A percentile compares a stretch with the other conserved stretches of the same genome.
phyloP scores from a whole-genome alignment of 192 early-diverging fungal species.

The Coemansia nantahalensis region DNA sequence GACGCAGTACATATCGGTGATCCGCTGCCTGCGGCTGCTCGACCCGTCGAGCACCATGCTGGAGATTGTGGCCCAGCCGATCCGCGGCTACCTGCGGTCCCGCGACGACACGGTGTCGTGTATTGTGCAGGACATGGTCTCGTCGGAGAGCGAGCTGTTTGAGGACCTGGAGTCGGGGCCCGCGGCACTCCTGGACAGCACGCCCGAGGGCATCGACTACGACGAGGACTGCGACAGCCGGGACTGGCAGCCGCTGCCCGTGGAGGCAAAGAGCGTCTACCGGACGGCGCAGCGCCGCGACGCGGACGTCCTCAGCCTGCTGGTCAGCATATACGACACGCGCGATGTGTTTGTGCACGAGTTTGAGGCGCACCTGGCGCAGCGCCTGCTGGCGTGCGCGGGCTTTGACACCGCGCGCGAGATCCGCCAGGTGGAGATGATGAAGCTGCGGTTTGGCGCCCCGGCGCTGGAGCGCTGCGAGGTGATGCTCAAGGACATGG shows the following conservation, averaged over 20 bases:
- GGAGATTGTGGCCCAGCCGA: constrained; percentile 58
- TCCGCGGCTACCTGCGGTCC: constrained; percentile 60
- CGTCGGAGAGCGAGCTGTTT: constrained; percentile 59
- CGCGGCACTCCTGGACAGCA: constrained; percentile 9
- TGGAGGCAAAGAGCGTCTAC: constrained; percentile 51
- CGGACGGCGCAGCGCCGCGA: constrained; percentile 28
- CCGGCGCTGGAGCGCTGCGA: constrained; percentile 62
- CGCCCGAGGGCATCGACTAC: constrained; percentile 46
- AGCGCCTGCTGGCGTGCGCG: constrained; percentile 46
- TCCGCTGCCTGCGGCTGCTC: constrained; percentile 65
- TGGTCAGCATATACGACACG: constrained; percentile 69
- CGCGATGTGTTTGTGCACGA: constrained; percentile 68
- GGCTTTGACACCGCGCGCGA: constrained; percentile 60
- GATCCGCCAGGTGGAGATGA: constrained; percentile 65
- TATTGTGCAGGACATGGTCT: constrained; percentile 65
- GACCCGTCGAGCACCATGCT: constrained; percentile 68
- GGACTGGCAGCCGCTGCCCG: constrained; percentile 64
- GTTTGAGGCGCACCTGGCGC: constrained; percentile 62
- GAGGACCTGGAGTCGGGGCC: constrained; percentile 40
- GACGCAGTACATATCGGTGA: constrained; percentile 66
- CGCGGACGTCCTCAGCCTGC: constrained; percentile 64
- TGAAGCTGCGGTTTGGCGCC: constrained; percentile 72
- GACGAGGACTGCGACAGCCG: constrained; percentile 53
- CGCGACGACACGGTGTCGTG: constrained; percentile 66
- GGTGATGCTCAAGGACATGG: constrained; percentile 79